Evolutionary conservation across 805 yeast species (phyloP), one percentile per base, ranked within the genome.

Genomic region (Myxozyma kluyveri): DNA sequence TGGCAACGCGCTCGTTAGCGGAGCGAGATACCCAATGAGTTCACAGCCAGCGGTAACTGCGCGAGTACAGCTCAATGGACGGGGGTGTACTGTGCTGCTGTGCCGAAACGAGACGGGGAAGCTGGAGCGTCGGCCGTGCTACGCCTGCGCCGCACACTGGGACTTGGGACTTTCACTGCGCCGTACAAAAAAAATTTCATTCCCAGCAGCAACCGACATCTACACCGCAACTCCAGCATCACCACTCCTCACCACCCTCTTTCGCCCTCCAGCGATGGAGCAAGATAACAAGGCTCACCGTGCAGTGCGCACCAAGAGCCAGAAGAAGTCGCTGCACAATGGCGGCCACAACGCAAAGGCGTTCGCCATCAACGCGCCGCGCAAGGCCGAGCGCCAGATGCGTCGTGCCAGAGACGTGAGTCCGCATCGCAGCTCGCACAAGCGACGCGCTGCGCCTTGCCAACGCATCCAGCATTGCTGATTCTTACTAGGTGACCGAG

Each of bases 231-330:
- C 33, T 29, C 33, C 33, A 14, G 9, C 33, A 29, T 14, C 12
- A 9, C 33, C 14, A 9, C 9, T 29, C 33, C 33, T 29, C 33
- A 29, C 33, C 9, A 29, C 33, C 33, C 33, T 29, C 33, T 29
- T 29, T 14, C 14, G 33, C 12, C 14, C 14, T 31, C 9, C 32
- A 47, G 35, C 36, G 31, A 61, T 61, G 70, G 76, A 79, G 60
- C 95, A 86, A 74, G 66, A 81, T 40, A 88, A 91, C 69, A 90
- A 87, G 73, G 76, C 89, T 50, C 98, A 91, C 66, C 77, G 96
- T 60, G 84, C 83, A 12, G 52, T 48, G 12, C 42, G 50, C 27
- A 50, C 47, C 24, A 56, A 56, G 43, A 50, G 43, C 31, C 18
- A 44, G 40, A 54, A 56, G 38, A 47, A 40, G 49, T 61, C 70